phyloP scores from a whole-genome alignment of 208 protist species.

The Acanthamoeba castellanii region DNA sequence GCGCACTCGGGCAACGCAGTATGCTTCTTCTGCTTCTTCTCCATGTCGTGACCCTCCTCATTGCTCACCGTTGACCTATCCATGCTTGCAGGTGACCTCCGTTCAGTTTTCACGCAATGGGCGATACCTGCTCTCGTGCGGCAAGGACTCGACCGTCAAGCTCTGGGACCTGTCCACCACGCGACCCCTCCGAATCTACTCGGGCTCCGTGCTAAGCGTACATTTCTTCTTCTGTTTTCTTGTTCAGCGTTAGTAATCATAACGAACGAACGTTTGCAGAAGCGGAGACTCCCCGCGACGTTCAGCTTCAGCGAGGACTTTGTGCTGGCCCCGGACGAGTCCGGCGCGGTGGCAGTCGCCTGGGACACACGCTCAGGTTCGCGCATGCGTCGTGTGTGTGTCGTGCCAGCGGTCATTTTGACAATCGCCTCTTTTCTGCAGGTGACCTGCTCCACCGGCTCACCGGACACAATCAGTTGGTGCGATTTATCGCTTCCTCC shows the following conservation, averaged over 20 bases:
- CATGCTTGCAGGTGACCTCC: background rate
- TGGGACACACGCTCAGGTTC: constrained; percentile 19
- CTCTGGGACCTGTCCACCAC: constrained; percentile 46
- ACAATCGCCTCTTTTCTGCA: background rate
- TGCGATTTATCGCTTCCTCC: constrained; percentile 14
- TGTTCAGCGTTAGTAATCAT: too few species aligned
- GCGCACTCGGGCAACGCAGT: constrained; percentile 11
- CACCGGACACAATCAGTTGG: constrained; percentile 10
- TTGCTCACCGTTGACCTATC: background rate
- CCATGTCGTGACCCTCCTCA: background rate
- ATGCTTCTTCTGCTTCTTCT: background rate
- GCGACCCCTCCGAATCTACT: constrained; percentile 38
- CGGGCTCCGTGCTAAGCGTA: background rate
- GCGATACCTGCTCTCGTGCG: constrained; percentile 23
- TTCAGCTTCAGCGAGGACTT: constrained; percentile 35
- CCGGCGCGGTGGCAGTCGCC: background rate
- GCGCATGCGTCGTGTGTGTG: background rate
- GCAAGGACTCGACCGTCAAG: constrained; percentile 27
- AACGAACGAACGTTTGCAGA: background rate
- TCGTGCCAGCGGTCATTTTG: background rate
- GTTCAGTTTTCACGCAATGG: constrained; percentile 49
- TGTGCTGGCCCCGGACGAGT: constrained; percentile 16
- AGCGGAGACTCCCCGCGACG: background rate
- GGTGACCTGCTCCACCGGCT: constrained; percentile 19
- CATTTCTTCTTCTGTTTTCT: background rate